Evolutionary conservation across 805 yeast genomes (phyloP).

Genomic region (Monosporozyma yasuniensis): DNA sequence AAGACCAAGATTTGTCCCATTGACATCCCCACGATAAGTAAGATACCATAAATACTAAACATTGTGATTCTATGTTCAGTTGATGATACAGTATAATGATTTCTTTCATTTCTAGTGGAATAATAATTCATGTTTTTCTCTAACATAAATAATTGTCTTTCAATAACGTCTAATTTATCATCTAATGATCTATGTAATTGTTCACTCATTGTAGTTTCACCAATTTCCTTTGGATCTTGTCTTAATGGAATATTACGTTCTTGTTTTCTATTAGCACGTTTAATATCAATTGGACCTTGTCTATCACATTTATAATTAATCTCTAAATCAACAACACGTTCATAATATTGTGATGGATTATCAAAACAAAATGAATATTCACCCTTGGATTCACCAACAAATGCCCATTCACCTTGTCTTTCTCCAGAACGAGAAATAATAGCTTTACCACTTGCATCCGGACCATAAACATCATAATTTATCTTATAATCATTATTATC

Average conservation of each 20-base stretch:
- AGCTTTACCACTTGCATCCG: conserved; percentile 20
- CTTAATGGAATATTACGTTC: conserved; percentile 9
- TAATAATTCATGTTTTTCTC: conserved; percentile 65
- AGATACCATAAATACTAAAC: conserved; percentile 57
- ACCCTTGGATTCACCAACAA: conserved; percentile 56
- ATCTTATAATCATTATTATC: conserved; percentile 16
- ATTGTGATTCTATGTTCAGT: conserved; percentile 55
- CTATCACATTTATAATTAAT: conserved; percentile 32
- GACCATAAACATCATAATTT: conserved; percentile 28
- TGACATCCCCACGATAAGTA: conserved; percentile 62
- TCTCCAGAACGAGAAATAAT: conserved; percentile 48
- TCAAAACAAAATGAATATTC: conserved; percentile 84
- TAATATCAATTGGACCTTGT: conserved; percentile 8
- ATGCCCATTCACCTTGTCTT: conserved; percentile 73
- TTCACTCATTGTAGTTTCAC: conserved; percentile 10
- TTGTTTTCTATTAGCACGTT: conserved; percentile 37
- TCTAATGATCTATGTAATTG: conserved; percentile 21
- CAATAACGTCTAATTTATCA: conserved; percentile 47
- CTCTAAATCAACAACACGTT: conserved; percentile 79
- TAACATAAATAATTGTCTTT: conserved; percentile 47
- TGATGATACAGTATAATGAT: conserved; percentile 66
- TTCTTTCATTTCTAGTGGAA: conserved; percentile 83
- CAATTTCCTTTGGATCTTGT: conserved; percentile 1
- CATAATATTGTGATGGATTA: conserved; percentile 58
- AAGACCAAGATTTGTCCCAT: conserved; percentile 58